Percentiles rank a stretch among this genome's conserved stretches.
These are phyloP conservation scores for Xylaria nigripes DNA, from an alignment of 495 filamentous ascomycete genomes.

Conservation along the genomic window DNA sequence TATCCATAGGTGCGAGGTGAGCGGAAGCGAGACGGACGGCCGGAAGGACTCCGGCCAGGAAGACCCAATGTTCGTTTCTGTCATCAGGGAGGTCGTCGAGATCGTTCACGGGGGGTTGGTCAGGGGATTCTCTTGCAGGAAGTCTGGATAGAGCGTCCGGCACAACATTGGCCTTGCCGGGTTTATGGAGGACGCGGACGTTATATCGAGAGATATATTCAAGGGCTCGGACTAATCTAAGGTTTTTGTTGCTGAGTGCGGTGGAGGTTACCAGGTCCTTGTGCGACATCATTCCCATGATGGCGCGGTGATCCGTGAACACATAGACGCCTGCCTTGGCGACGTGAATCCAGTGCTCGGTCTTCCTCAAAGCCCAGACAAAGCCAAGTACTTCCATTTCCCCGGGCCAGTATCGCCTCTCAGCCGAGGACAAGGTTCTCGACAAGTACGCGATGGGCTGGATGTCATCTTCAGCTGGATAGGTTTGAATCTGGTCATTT, in stretches of 20 bases:
- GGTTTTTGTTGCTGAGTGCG: neutral
- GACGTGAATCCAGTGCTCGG: neutral
- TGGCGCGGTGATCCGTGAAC: neutral
- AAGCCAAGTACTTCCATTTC: neutral
- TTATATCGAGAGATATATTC: neutral
- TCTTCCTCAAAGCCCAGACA: neutral
- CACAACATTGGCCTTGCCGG: neutral
- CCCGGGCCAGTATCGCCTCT: neutral
- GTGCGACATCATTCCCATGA: neutral
- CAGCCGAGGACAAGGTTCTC: neutral
- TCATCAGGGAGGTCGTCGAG: neutral
- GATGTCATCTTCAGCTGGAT: neutral
- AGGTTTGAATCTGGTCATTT: neutral
- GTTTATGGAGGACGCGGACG: neutral
- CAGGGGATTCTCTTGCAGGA: neutral
- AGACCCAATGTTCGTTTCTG: neutral
- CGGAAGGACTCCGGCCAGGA: neutral
- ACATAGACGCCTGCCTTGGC: neutral
- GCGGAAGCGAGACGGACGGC: neutral
- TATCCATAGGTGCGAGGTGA: neutral
- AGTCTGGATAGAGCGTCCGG: neutral
- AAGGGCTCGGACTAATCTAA: neutral
- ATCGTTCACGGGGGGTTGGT: neutral
- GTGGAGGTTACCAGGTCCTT: neutral
- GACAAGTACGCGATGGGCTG: neutral